Conservation (phyloP, 306 rosid genomes). For the Cicer bijugum region DNA sequence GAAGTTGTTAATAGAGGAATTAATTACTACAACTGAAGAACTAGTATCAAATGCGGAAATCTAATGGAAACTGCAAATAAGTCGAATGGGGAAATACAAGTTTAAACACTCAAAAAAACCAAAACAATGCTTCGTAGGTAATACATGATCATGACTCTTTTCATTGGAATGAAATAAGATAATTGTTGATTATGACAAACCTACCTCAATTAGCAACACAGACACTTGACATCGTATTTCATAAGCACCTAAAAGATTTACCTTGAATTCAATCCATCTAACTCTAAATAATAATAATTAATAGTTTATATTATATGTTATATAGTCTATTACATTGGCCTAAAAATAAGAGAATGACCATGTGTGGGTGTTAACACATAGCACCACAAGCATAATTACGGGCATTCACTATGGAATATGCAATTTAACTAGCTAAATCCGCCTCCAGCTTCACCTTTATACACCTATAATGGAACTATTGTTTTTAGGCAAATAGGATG, state of each 20-base stretch:
- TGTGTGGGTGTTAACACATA: neutral
- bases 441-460: constrained; percentile 25
- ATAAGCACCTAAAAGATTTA: neutral
- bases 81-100: neutral
- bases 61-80: constrained; percentile 1
- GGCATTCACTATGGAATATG: neutral
- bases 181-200: constrained; percentile 18
- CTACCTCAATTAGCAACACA: constrained; percentile 4
- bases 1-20: neutral
- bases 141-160: constrained; percentile 2
- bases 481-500: no score
- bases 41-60: neutral
- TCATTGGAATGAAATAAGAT: neutral
- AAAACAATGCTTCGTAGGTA: neutral
- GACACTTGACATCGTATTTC: constrained; percentile 12
- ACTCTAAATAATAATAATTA: neutral
- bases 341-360: neutral
- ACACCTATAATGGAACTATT: neutral
- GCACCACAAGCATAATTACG: constrained; percentile 11
- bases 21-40: neutral
- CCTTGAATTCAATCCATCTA: neutral
- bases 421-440: constrained; percentile 10
- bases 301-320: neutral
- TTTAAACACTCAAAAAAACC: neutral
- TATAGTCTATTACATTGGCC: neutral